Evolutionary conservation across 352 stramenopile genomes (phyloP).

Genomic region (Phytophthora nicotianae): DNA sequence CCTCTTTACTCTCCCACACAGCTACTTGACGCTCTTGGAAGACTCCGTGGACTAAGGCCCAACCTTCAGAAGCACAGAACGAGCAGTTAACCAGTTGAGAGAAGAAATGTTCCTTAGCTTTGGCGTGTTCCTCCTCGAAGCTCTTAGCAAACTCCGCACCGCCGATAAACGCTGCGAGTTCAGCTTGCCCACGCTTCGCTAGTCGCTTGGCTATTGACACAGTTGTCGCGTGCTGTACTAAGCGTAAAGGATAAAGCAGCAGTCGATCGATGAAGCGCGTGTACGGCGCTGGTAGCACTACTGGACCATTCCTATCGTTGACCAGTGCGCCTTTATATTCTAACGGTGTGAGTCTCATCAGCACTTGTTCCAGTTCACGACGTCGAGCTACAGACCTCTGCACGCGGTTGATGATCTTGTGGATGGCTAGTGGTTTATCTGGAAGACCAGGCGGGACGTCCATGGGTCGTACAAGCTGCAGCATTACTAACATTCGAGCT

Average conservation of each 20-base stretch:
- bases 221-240: constrained; percentile 55
- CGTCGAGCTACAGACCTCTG: constrained; percentile 54
- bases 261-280: constrained; percentile 64
- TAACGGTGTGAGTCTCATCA: constrained; percentile 52
- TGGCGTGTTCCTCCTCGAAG: constrained; percentile 71
- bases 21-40: constrained; percentile 56
- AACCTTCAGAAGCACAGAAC: constrained; percentile 75
- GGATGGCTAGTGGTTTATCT: constrained; percentile 66
- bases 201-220: constrained; percentile 55
- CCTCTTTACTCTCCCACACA: constrained; percentile 20
- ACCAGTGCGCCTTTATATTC: constrained; percentile 50
- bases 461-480: constrained; percentile 67
- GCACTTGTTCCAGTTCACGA: constrained; percentile 57
- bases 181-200: constrained; percentile 52
- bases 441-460: constrained; percentile 53
- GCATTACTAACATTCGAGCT: constrained; percentile 65
- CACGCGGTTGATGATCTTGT: constrained; percentile 61
- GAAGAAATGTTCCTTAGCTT: constrained; percentile 58
- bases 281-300: constrained; percentile 60
- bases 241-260: constrained; percentile 66
- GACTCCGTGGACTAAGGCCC: constrained; percentile 78
- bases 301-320: constrained; percentile 14
- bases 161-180: constrained; percentile 63
- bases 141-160: constrained; percentile 70
- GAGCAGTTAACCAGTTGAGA: constrained; percentile 54